Evolutionary conservation across 768 basidiomycete genomes (phyloP), one percentile per base, ranked within the genome.

Genomic region (Termitomyces sp.): DNA sequence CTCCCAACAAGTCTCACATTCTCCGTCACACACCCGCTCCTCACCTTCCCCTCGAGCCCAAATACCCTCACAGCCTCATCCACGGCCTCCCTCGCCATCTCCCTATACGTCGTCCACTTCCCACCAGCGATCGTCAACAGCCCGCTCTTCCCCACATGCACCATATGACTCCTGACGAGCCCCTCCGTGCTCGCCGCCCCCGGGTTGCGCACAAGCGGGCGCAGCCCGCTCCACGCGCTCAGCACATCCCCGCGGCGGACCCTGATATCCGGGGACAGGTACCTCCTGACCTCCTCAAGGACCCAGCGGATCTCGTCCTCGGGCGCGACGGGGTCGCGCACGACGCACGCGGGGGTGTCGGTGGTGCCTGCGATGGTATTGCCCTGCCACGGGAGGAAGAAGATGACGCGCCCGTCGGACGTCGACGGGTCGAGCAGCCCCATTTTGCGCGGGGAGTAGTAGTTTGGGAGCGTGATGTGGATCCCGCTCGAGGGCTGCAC

Each of bases 311-410:
- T 94, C 65, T 99, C 96, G 61, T 97, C 93, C 72, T 98, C 96
- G 22, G 81, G 77, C 1, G 95, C 92, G 4, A 81, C 79, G 5
- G 95, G 95, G 62, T 94, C 85, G 37, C 81, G 69, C 15, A 80
- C 78, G 54, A 96, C 89, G 1, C 73, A 68, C 3, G 89, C 85
- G 0, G 89, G 88, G 0, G 90, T 81, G 70, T 99, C 96, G 8
- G 96, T 99, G 2, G 97, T 98, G 26, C 96, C 96, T 1, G 96
- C 96, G 61, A 99, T 94, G 41, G 94, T 94, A 75, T 89, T 93
- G 9, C 96, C 96, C 73, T 98, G 88, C 96, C 97, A 99, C 0
- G 96, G 96, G 10, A 99, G 83, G 82, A 99, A 97, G 81, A 98
- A 99, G 68, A 99, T 96, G 55, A 99, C 95, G 28, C 96, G 88